Percentiles rank a stretch among this genome's conserved stretches.
phyloP scores from a whole-genome alignment of 768 basidiomycete species.

The Atractiella rhizophila region DNA sequence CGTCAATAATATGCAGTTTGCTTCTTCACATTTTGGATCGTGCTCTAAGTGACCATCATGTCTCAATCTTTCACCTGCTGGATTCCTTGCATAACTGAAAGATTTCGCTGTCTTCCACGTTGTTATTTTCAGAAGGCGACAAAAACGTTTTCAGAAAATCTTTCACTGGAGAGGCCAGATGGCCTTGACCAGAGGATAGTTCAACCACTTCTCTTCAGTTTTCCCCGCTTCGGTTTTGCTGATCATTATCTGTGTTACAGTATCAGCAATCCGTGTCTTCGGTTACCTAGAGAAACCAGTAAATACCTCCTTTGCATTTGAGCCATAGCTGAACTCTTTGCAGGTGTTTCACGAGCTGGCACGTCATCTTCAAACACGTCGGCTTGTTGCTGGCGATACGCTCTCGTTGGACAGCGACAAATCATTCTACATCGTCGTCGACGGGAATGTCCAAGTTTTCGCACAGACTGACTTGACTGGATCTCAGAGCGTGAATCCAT shows the following conservation, averaged over 20 bases:
- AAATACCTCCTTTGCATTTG: constrained; percentile 16
- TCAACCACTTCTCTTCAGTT: background rate
- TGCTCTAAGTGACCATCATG: no score
- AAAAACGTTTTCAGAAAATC: no score
- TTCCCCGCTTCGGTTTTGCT: background rate
- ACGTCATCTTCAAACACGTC: constrained; percentile 74
- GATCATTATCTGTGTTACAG: constrained; percentile 1
- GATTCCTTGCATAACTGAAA: no score
- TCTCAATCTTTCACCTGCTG: no score
- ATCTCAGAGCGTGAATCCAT: constrained; percentile 32
- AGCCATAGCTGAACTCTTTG: background rate
- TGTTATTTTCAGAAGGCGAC: no score
- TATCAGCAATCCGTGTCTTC: constrained; percentile 78
- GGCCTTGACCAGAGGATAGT: no score
- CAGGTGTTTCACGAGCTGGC: constrained; percentile 94
- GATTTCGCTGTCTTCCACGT: no score
- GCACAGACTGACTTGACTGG: constrained; percentile 31
- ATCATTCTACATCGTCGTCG: constrained; percentile 92
- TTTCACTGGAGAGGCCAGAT: no score
- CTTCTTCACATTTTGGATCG: no score
- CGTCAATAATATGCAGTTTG: no score
- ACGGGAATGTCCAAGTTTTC: constrained; percentile 87
- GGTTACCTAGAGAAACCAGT: constrained; percentile 96
- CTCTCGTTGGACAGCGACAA: constrained; percentile 72
- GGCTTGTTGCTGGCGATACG: constrained; percentile 88